A percentile compares a stretch with the other conserved stretches of the same genome.
These are phyloP conservation scores for Asterionellopsis glacialis DNA, from an alignment of 108 stramenopile genomes.

Conservation along the genomic window DNA sequence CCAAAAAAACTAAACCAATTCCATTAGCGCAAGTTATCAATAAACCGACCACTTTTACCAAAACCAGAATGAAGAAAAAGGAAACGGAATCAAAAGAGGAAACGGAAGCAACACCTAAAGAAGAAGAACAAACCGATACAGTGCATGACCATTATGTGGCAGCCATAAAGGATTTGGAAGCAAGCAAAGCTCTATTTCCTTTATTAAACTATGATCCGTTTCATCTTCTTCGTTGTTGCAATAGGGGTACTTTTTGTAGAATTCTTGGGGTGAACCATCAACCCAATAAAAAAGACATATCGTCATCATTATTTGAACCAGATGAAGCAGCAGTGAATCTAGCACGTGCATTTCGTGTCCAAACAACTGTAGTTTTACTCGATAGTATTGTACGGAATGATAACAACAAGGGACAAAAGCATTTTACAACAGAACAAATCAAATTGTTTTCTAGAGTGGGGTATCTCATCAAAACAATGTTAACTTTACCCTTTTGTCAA, in stretches of 20 bases:
- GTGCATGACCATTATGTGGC: constrained; percentile 18
- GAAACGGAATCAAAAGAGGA: constrained; percentile 2
- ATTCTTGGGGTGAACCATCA: too few relatives aligned
- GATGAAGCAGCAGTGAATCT: constrained; percentile 16
- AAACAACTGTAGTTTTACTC: constrained; percentile 28
- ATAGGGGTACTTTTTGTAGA: too few relatives aligned
- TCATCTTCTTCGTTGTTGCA: neutral
- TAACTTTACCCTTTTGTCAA: constrained; percentile 11
- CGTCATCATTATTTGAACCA: constrained; percentile 5
- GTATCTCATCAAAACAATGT: constrained; percentile 15
- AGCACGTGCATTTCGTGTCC: constrained; percentile 26
- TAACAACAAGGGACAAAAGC: neutral
- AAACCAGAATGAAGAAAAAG: neutral
- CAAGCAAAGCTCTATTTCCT: constrained; percentile 21
- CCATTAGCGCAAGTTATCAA: neutral
- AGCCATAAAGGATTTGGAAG: constrained; percentile 24
- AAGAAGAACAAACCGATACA: constrained; percentile 2
- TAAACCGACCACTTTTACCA: neutral
- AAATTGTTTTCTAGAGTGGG: constrained; percentile 12
- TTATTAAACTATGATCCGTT: constrained; percentile 27
- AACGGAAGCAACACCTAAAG: neutral
- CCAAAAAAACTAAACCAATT: neutral
- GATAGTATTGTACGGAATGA: constrained; percentile 32
- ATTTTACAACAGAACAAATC: constrained; percentile 12
- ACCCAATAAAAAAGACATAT: neutral